Evolutionary conservation across 306 rosid genomes (phyloP).

Genomic region (Cicer bijugum): DNA sequence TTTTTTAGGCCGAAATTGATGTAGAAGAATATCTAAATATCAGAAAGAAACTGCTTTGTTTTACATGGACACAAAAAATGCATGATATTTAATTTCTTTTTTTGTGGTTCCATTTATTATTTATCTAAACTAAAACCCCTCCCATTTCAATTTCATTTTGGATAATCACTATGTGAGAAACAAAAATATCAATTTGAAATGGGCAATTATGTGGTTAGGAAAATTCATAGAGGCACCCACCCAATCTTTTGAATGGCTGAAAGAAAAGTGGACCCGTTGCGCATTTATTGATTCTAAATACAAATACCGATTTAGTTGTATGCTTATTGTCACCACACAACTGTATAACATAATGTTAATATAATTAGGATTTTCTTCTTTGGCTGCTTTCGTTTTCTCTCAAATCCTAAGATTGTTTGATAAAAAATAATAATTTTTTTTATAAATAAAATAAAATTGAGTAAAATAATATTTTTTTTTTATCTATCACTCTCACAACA

Average conservation of each 20-base stretch:
- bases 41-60: neutral
- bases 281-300: constrained; percentile 41
- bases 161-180: neutral
- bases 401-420: too few species aligned
- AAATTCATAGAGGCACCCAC: neutral
- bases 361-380: too few species aligned
- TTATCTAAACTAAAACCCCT: neutral
- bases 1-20: neutral
- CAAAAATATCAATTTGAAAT: constrained; percentile 24
- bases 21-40: neutral
- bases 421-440: too few species aligned
- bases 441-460: too few species aligned
- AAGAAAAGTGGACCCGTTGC: constrained; percentile 30
- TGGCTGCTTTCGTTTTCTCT: too few species aligned
- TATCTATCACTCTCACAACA: too few species aligned
- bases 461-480: too few species aligned
- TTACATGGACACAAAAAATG: neutral
- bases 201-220: neutral
- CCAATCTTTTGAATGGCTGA: constrained; percentile 5
- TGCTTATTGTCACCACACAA: constrained; percentile 31
- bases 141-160: neutral
- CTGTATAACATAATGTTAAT: neutral
- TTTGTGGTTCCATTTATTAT: neutral
- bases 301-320: neutral
- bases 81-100: neutral